Conservation (phyloP, 805 yeast genomes). For the Zygoascus biomembranicola region DNA sequence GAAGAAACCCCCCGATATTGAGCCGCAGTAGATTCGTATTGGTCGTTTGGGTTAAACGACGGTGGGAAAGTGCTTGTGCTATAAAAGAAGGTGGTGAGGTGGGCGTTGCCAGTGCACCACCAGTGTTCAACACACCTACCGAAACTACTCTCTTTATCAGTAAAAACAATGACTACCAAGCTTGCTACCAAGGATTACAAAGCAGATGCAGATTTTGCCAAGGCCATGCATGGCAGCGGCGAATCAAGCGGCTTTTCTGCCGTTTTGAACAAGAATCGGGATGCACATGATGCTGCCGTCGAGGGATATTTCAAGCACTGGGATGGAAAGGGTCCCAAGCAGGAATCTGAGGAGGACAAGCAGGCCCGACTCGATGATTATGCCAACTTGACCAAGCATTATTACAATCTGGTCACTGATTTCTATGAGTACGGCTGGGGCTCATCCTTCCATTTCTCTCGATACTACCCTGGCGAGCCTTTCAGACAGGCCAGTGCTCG, state of each 20-base stretch:
- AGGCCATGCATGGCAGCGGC: constrained; percentile 76
- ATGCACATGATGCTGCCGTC: constrained; percentile 75
- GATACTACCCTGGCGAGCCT: constrained; percentile 89
- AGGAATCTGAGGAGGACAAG: constrained; percentile 52
- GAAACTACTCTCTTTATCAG: not conserved
- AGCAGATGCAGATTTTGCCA: constrained; percentile 65
- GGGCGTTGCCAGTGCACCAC: too few relatives aligned
- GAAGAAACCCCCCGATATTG: not conserved
- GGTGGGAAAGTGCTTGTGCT: too few relatives aligned
- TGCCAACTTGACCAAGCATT: constrained; percentile 85
- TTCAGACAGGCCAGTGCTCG: constrained; percentile 87
- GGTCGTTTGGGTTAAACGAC: not conserved
- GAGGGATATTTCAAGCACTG: constrained; percentile 93
- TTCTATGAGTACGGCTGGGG: constrained; percentile 99
- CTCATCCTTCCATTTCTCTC: constrained; percentile 92
- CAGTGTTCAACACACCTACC: not conserved
- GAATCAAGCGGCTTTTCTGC: constrained; percentile 68
- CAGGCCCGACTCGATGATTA: constrained; percentile 67
- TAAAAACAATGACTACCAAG: constrained; percentile 17
- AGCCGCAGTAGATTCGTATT: not conserved
- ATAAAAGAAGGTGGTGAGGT: too few relatives aligned
- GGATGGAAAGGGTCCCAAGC: constrained; percentile 76
- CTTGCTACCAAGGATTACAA: constrained; percentile 49
- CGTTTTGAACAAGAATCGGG: constrained; percentile 63
- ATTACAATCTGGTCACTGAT: constrained; percentile 94